Evolutionary conservation across 2,329 filamentous ascomycete genomes (phyloP), one percentile per base, ranked within the genome.

Genomic region (Penicillium frequentans): DNA sequence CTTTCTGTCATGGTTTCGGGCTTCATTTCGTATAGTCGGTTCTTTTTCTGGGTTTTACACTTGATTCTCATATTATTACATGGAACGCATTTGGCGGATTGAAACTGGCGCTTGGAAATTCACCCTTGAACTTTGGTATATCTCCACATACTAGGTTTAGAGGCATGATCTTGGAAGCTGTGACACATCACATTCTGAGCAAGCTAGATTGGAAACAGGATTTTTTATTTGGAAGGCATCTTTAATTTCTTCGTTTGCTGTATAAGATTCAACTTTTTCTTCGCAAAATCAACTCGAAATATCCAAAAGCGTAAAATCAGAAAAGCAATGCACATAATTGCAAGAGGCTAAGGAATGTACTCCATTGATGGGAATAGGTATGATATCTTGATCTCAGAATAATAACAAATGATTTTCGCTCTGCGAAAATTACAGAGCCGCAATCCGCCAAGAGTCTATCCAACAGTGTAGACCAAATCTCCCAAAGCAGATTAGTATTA

Each of bases 401-500:
- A 47, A 29, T 29, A 56, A 57, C 46, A 45, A 48, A 49, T 55
- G 49, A 43, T 56, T 49, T 55, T 61, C 39, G 46, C 43, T 27
- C 39, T 37, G 29, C 49, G 49, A 62, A 19, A 35, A 31, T 29
- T 4, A 50, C 26, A 35, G 11, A 49, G 26, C 33, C 39, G 19
- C 19, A 23, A 42, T 55, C 52, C 42, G 33, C 53, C 49, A 53
- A 50, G 44, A 44, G 42, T 43, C n/a, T 49, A 39, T 42, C 53
- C 52, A 55, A 65, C 47, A 60, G 56, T 50, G 33, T 57, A 50
- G 33, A 47, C 11, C 37, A 24, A 55, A 59, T 54, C 44, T 52
- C 53, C 58, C 52, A 54, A 50, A 50, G 58, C 61, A 58, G 55
- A 62, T 68, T 68, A 70, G 55, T 68, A 72, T 72, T 72, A 72